phyloP scores from a whole-genome alignment of 2,329 filamentous ascomycete species.

The Fusarium sp. region DNA sequence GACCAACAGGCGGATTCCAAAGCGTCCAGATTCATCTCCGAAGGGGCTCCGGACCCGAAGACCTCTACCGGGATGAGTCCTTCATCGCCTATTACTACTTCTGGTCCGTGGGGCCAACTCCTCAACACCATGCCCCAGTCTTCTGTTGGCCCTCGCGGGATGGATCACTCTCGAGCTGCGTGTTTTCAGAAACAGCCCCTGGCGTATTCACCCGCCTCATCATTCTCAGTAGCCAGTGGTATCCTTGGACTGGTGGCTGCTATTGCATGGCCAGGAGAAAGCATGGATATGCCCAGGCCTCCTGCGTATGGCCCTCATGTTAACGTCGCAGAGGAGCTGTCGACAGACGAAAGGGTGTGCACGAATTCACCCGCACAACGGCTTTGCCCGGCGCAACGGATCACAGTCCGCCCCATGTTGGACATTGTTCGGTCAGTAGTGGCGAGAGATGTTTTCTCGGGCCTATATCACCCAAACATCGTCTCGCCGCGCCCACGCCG shows the following conservation, averaged over 20 bases:
- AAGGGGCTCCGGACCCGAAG: slow-evolving; percentile 14
- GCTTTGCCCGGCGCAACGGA: slow-evolving; percentile 4
- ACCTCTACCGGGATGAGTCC: not conserved
- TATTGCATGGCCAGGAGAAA: slow-evolving; percentile 3
- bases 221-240: slow-evolving; percentile 2
- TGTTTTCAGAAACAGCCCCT: slow-evolving; percentile 11
- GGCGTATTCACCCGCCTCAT: slow-evolving; percentile 7
- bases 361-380: not conserved
- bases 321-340: slow-evolving; percentile 6
- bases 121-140: slow-evolving; percentile 3
- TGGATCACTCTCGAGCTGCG: not conserved
- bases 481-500: slow-evolving; percentile 4
- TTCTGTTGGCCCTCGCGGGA: not conserved
- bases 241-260: slow-evolving; percentile 22
- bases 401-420: slow-evolving; percentile 1
- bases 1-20: not conserved
- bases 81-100: slow-evolving; percentile 6
- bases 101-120: slow-evolving; percentile 5
- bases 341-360: slow-evolving; percentile 4
- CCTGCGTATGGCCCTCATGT: slow-evolving; percentile 2
- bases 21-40: slow-evolving; percentile 12
- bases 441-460: slow-evolving; percentile 13
- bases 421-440: not conserved
- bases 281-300: slow-evolving; percentile 21
- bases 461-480: slow-evolving; percentile 24